These are phyloP conservation scores for Ophiostoma australiae DNA, from an alignment of 2,329 filamentous ascomycete genomes.

Conservation along the genomic window DNA sequence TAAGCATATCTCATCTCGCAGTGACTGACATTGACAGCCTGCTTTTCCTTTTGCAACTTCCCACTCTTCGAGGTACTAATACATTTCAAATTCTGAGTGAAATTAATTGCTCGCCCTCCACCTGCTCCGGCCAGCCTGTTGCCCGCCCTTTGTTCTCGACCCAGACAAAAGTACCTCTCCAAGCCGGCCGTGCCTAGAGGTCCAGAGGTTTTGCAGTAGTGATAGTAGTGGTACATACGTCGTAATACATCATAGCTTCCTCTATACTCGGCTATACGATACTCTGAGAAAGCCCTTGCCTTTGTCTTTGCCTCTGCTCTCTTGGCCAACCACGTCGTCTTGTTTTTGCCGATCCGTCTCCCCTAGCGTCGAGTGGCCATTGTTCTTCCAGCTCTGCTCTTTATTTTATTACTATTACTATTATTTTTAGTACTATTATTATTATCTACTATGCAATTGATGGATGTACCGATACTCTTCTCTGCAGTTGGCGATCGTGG, in stretches of 20 bases:
- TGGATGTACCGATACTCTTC: slow-evolving; percentile 1
- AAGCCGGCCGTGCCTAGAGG: not conserved
- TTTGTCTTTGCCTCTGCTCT: not conserved
- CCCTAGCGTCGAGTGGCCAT: not conserved
- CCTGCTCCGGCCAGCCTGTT: not conserved
- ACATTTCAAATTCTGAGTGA: too few species aligned
- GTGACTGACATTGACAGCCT: not conserved
- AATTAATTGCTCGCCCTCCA: too few species aligned
- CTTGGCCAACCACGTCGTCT: not conserved
- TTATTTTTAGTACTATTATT: not conserved
- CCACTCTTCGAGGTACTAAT: too few species aligned
- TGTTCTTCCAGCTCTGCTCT: not conserved
- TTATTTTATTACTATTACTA: not conserved
- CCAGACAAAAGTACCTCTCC: not conserved
- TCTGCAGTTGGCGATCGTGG: not conserved
- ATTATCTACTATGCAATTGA: not conserved
- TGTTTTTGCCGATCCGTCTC: not conserved
- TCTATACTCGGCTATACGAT: too few species aligned
- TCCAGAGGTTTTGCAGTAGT: too few species aligned
- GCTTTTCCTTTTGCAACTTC: not conserved
- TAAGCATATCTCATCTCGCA: not conserved
- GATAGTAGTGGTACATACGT: too few species aligned
- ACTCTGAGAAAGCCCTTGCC: too few species aligned
- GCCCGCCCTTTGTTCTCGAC: not conserved
- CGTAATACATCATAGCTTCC: not conserved